Evolutionary conservation across 1,139 yeast species (phyloP).

Genomic region (Yamadazyma triangularis): DNA sequence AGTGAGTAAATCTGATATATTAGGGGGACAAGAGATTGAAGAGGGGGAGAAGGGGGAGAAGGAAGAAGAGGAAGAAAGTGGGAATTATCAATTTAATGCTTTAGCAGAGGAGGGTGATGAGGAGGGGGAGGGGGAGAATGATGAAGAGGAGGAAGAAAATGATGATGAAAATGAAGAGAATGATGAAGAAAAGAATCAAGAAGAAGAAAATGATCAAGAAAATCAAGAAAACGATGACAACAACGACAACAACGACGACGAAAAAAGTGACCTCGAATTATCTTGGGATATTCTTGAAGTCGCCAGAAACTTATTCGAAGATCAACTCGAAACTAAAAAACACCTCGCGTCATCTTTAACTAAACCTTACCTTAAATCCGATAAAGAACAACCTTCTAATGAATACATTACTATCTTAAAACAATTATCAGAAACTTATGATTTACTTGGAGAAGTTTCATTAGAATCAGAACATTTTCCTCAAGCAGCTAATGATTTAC

Average conservation of each 20-base stretch:
- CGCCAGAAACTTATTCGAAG: slow-evolving; percentile 61
- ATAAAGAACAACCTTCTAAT: slow-evolving; percentile 28
- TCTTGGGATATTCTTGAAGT: slow-evolving; percentile 87
- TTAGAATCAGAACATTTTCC: slow-evolving; percentile 78
- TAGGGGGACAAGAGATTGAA: slow-evolving; percentile 52
- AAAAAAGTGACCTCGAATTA: slow-evolving; percentile 71
- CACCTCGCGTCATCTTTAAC: slow-evolving; percentile 12
- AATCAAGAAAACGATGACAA: slow-evolving; percentile 29
- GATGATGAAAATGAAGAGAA: slow-evolving; percentile 26
- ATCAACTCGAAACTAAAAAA: slow-evolving; percentile 27
- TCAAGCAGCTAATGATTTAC: slow-evolving; percentile 70
- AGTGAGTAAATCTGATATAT: slow-evolving; percentile 69
- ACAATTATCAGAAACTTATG: slow-evolving; percentile 72
- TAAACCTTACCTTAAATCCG: slow-evolving; percentile 32
- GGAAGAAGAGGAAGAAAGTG: slow-evolving; percentile 17
- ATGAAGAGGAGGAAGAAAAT: slow-evolving; percentile 18
- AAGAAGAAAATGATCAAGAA: slow-evolving; percentile 23
- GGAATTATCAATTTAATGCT: slow-evolving; percentile 53
- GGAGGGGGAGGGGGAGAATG: slow-evolving; percentile 22
- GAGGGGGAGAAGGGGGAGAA: slow-evolving; percentile 12
- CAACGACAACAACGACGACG: slow-evolving; percentile 28
- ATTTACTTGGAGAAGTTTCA: slow-evolving; percentile 83
- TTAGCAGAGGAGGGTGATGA: slow-evolving; percentile 47
- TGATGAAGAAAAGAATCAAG: slow-evolving; percentile 27
- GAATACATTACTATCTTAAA: slow-evolving; percentile 34